Percentiles rank a stretch among this genome's conserved stretches.
Evolutionary conservation across 2,329 filamentous ascomycete species (phyloP).

Genomic region (Trichoderma sp.): DNA sequence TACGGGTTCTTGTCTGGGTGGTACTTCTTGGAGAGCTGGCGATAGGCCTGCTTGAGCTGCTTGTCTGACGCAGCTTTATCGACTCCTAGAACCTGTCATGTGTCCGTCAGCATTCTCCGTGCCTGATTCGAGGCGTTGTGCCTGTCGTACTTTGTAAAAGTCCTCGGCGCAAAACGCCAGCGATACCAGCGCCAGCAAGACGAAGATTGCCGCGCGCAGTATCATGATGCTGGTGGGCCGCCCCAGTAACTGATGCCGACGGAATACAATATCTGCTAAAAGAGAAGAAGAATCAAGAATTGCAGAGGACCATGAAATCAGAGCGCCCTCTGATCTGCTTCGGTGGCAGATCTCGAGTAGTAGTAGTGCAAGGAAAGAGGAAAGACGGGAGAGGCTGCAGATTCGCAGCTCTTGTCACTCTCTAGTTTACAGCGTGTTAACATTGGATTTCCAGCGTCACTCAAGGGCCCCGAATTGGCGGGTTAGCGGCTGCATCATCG

Average conservation of each 20-base stretch:
- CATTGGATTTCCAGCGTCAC: constrained; percentile 32
- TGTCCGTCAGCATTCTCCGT: constrained; percentile 7
- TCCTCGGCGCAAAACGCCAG: constrained; percentile 65
- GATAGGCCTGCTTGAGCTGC: constrained; percentile 92
- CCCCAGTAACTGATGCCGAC: constrained; percentile 13
- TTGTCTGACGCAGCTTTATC: constrained; percentile 77
- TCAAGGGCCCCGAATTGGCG: not conserved
- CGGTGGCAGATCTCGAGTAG: constrained; percentile 10
- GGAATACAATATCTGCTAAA: not conserved
- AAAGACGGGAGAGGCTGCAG: not conserved
- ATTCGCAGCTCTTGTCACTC: too few species aligned
- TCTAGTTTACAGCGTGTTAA: constrained; percentile 43
- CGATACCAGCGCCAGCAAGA: constrained; percentile 58
- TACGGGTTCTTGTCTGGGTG: constrained; percentile 99
- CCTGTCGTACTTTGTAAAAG: constrained; percentile 69
- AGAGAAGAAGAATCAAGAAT: not conserved
- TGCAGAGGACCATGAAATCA: not conserved
- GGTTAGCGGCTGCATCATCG: constrained; percentile 9
- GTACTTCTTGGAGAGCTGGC: constrained; percentile 88
- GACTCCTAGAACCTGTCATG: constrained; percentile 71
- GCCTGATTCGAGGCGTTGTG: not conserved
- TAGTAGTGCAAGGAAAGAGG: constrained; percentile 28
- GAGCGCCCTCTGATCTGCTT: constrained; percentile 13
- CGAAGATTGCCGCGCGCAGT: constrained; percentile 52
- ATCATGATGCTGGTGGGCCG: constrained; percentile 49